Conservation (phyloP, 2,329 filamentous ascomycete species). For the Verticillium albo-atrum region DNA sequence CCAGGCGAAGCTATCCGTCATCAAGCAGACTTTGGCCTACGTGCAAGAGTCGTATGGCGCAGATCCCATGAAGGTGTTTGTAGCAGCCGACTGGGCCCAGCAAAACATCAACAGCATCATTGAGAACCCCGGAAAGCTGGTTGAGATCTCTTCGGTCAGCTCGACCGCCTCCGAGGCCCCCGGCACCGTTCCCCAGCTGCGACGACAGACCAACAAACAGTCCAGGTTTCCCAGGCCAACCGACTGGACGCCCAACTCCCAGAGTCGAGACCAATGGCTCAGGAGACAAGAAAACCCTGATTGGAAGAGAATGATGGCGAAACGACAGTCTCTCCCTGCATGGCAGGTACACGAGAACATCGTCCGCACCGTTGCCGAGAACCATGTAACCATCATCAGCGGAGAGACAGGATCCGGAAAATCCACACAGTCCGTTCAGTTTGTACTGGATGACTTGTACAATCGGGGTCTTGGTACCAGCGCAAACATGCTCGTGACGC, state of each 20-base stretch:
- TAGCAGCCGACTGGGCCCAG: constrained; percentile 87
- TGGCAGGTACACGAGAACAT: constrained; percentile 80
- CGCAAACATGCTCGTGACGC: constrained; percentile 91
- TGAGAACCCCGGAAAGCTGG: constrained; percentile 75
- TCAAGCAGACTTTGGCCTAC: constrained; percentile 70
- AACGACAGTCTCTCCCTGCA: constrained; percentile 73
- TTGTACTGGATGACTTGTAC: constrained; percentile 89
- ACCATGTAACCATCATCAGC: constrained; percentile 93
- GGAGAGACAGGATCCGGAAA: constrained; percentile 97
- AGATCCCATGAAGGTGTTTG: constrained; percentile 86
- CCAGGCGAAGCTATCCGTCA: constrained; percentile 87
- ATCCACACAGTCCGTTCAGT: constrained; percentile 94
- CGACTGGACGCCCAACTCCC: constrained; percentile 55
- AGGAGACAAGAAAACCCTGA: constrained; percentile 59
- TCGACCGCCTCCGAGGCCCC: constrained; percentile 58
- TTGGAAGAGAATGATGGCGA: constrained; percentile 70
- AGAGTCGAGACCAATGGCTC: constrained; percentile 66
- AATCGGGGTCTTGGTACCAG: constrained; percentile 66
- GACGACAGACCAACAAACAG: constrained; percentile 21
- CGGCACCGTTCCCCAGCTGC: constrained; percentile 18
- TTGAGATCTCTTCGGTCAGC: constrained; percentile 77
- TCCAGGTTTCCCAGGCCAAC: constrained; percentile 54
- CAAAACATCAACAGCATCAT: constrained; percentile 78
- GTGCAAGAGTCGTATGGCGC: constrained; percentile 68
- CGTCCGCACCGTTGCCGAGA: constrained; percentile 65